A percentile compares a stretch with the other conserved stretches of the same genome.
Conservation (phyloP, 306 rosid genomes). For the Trifolium subterraneum region DNA sequence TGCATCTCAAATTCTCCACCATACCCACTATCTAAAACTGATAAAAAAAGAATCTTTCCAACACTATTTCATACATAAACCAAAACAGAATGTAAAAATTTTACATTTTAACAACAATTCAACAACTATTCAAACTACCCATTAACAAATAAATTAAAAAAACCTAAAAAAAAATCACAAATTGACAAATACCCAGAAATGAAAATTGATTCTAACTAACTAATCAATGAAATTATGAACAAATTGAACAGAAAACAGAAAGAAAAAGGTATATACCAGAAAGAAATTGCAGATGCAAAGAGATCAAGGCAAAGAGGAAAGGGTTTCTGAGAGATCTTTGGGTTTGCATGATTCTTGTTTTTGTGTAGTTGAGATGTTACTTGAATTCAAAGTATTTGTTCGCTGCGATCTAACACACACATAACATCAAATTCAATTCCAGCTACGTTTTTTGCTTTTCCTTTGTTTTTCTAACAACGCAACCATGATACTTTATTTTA, state of each 20-base stretch:
- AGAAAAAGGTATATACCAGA: constrained; percentile 52
- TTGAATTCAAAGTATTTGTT: constrained; percentile 3
- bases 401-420: constrained; percentile 40
- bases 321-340: constrained; percentile 55
- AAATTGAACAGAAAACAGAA: constrained; percentile 21
- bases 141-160: neutral
- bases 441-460: constrained; percentile 7
- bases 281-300: constrained; percentile 49
- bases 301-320: constrained; percentile 45
- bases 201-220: neutral
- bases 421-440: constrained; percentile 27
- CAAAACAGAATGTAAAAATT: neutral
- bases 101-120: constrained; percentile 24
- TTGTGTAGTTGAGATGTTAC: constrained; percentile 33
- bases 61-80: neutral
- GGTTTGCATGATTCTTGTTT: constrained; percentile 43
- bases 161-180: neutral
- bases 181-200: constrained; percentile 27
- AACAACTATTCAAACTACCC: constrained; percentile 8
- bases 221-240: neutral
- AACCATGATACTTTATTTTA: neutral
- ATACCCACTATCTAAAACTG: neutral
- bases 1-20: neutral
- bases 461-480: neutral
- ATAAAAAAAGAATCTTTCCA: neutral